Evolutionary conservation across 2,329 filamentous ascomycete species (phyloP), one percentile per base, ranked within the genome.

Genomic region (Pseudogymnoascus verrucosus): DNA sequence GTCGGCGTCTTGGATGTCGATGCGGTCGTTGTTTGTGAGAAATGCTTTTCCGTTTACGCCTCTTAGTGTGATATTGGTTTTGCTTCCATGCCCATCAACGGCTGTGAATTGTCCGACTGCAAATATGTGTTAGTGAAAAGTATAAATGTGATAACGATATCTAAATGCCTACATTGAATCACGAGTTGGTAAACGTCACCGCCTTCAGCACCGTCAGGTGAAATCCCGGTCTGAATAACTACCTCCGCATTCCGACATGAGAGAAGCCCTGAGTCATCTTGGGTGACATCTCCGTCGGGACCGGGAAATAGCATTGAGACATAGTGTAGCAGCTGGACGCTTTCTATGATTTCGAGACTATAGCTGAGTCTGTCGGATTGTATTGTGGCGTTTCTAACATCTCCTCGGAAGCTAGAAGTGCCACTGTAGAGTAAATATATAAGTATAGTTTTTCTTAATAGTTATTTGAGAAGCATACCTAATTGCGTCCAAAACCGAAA

Each of bases 241-340:
- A 64, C 11, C 21, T 64, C 63, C 10, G 60, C 63, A 23, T 39
- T 28, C 10, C 23, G 63, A 64, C 26, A 64, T 16, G 63, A 28
- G 26, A 64, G 39, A 5, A 62, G 14, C 26, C 60, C 59, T 31
- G 23, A 26, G 21, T 34, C 62, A 40, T 54, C 14, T 23, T 42
- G 19, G 4, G 10, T 28, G 4, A 21, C 39, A 7, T 21, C 36
- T 36, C 40, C 60, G 44, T 21, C 36, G 4, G 19, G n/a, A 12
- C 36, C 21, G 1, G 16, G 21, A 31, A 61, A 61, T 21, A 40
- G n/a, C 21, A 61, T 61, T n/a, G 60, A 19, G 4, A 28, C n/a
- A 31, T 61, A 61, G 36, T 61, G 60, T 31, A 61, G 10, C 8
- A 61, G 14, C 40, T 61, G 60, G 10, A 61, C 36, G 14, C 60